phyloP scores from a whole-genome alignment of 352 stramenopile genomes.

The Phytophthora ramorum region DNA sequence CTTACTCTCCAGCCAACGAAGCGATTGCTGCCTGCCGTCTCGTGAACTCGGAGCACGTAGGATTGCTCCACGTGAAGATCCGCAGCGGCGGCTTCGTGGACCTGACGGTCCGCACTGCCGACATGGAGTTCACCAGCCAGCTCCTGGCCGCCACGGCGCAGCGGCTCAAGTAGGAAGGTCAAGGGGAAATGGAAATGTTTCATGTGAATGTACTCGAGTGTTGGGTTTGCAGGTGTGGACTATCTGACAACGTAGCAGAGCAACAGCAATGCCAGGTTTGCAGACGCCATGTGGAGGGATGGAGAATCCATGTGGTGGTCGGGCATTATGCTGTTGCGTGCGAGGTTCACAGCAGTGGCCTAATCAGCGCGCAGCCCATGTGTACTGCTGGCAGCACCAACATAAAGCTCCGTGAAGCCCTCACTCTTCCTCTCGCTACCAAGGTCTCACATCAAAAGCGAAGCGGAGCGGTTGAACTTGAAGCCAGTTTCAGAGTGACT shows the following conservation, averaged over 20 bases:
- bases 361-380: conserved; percentile 9
- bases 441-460: conserved; percentile 1
- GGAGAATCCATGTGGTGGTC: conserved; percentile 19
- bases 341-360: background rate
- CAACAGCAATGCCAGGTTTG: conserved; percentile 1
- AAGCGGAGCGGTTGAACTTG: conserved; percentile 9
- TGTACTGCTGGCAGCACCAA: background rate
- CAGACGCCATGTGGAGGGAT: conserved; percentile 14
- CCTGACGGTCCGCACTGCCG: conserved; percentile 84
- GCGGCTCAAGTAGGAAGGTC: conserved; percentile 64
- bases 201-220: conserved; percentile 22
- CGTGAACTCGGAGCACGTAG: conserved; percentile 83
- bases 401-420: background rate
- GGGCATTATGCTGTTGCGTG: conserved; percentile 16
- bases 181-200: conserved; percentile 30
- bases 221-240: conserved; percentile 1
- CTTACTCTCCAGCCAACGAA: conserved; percentile 71
- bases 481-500: conserved; percentile 34
- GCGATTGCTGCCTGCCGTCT: conserved; percentile 84
- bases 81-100: conserved; percentile 85
- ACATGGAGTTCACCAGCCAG: conserved; percentile 85
- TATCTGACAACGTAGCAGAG: conserved; percentile 1
- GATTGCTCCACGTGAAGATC: conserved; percentile 89
- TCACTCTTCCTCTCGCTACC: conserved; percentile 3
- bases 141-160: conserved; percentile 68